A percentile compares a stretch with the other conserved stretches of the same genome.
Conservation (phyloP, 805 yeast species). For the Komagataella mondaviorum region DNA sequence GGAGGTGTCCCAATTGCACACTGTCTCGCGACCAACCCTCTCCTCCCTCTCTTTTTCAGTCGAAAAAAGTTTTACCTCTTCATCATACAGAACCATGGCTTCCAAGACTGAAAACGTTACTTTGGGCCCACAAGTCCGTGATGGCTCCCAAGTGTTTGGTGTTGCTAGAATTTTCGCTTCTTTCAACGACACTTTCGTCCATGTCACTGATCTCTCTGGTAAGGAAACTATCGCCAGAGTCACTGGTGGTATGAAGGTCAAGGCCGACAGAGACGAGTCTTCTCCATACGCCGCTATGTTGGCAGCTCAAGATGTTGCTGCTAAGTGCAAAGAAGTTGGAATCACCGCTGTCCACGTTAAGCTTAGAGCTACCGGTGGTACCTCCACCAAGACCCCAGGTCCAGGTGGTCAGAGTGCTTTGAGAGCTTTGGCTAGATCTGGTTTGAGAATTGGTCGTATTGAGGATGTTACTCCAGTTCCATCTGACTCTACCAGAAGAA, state of each 20-base stretch:
- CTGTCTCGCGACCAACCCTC: not conserved
- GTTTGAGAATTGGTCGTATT: conserved; percentile 98
- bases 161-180: conserved; percentile 99
- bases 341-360: conserved; percentile 98
- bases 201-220: conserved; percentile 98
- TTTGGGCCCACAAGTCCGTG: conserved; percentile 84
- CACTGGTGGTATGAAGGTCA: conserved; percentile 99
- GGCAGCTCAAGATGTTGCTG: conserved; percentile 99
- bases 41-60: not conserved
- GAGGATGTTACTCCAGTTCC: conserved; percentile 99
- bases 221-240: conserved; percentile 99
- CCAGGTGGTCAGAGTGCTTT: conserved; percentile 99
- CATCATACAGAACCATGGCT: conserved; percentile 1
- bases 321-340: conserved; percentile 98
- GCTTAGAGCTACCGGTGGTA: conserved; percentile 99
- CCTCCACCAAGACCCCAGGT: conserved; percentile 99
- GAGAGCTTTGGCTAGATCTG: conserved; percentile 99
- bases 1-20: not conserved
- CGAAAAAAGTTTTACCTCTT: not conserved
- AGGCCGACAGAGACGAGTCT: conserved; percentile 99
- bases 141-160: conserved; percentile 98
- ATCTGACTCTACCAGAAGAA: conserved; percentile 99
- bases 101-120: conserved; percentile 34
- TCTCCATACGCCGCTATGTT: conserved; percentile 99
- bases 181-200: conserved; percentile 99